Conservation (phyloP, 2,329 filamentous ascomycete species). For the Fusarium sp. region DNA sequence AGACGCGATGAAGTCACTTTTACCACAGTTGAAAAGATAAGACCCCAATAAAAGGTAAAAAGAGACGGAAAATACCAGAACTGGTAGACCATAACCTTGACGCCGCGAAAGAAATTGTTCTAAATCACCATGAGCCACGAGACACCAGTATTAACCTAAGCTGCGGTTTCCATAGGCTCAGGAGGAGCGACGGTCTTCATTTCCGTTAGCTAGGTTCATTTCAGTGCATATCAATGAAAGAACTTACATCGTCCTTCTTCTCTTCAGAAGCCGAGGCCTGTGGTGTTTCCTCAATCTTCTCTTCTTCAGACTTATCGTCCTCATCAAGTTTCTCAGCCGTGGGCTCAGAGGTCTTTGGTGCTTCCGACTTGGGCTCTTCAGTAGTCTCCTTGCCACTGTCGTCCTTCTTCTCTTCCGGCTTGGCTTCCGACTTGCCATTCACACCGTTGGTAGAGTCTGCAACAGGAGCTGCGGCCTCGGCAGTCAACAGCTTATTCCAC, state of each 20-base stretch:
- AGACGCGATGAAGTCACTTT: conserved; percentile 45
- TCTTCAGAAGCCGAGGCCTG: conserved; percentile 36
- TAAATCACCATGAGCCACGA: conserved; percentile 39
- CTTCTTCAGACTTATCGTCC: conserved; percentile 34
- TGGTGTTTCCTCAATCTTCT: conserved; percentile 29
- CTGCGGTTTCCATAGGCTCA: conserved; percentile 55
- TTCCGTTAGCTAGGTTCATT: conserved; percentile 21
- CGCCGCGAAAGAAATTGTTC: conserved; percentile 47
- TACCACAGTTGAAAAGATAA: conserved; percentile 36
- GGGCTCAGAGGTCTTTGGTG: conserved; percentile 48
- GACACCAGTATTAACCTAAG: conserved; percentile 45
- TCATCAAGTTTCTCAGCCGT: conserved; percentile 46
- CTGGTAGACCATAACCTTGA: conserved; percentile 46
- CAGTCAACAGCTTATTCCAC: conserved; percentile 87
- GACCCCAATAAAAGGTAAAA: conserved; percentile 27
- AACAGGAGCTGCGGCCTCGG: conserved; percentile 61
- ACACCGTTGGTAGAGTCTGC: conserved; percentile 60
- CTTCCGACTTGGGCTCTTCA: conserved; percentile 55
- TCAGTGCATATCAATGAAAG: background rate
- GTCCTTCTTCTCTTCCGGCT: conserved; percentile 57
- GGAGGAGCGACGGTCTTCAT: conserved; percentile 47
- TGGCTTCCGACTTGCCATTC: conserved; percentile 58
- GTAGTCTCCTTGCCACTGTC: conserved; percentile 56
- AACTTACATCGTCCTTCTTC: conserved; percentile 54
- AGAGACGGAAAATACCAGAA: conserved; percentile 42